Percentiles rank a stretch among this genome's conserved stretches.
phyloP scores from a whole-genome alignment of 192 early-diverging fungal genomes.

The Spizellomyces sp. region DNA sequence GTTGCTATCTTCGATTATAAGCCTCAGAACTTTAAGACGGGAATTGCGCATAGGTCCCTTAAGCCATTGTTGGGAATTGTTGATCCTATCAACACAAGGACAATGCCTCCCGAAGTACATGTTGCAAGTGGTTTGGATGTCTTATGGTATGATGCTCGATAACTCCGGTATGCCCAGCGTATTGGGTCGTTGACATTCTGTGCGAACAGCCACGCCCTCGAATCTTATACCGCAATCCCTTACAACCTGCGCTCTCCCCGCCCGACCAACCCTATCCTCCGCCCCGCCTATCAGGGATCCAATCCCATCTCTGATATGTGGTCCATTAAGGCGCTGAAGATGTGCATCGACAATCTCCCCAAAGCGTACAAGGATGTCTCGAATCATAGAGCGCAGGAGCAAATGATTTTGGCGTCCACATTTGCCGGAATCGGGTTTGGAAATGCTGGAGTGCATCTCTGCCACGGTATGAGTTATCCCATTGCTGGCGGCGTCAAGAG shows the following conservation, averaged over 20 bases:
- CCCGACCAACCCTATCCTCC: constrained; percentile 76
- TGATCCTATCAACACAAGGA: constrained; percentile 84
- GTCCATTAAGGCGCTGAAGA: constrained; percentile 75
- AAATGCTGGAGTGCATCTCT: constrained; percentile 88
- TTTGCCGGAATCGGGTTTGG: constrained; percentile 91
- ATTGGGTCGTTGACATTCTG: too few species aligned
- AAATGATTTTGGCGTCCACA: constrained; percentile 87
- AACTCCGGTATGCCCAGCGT: background rate
- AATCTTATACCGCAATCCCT: constrained; percentile 90
- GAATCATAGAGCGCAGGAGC: constrained; percentile 71
- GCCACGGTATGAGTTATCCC: constrained; percentile 82
- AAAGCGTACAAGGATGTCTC: constrained; percentile 66
- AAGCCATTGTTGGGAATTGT: constrained; percentile 86
- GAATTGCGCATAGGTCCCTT: constrained; percentile 81
- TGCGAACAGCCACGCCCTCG: constrained; percentile 72
- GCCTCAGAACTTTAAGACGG: constrained; percentile 82
- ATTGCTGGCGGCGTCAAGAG: constrained; percentile 83
- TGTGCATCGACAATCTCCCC: constrained; percentile 80
- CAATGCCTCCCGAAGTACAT: constrained; percentile 85
- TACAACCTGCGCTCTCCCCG: constrained; percentile 76
- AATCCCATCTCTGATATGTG: constrained; percentile 94
- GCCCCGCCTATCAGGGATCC: constrained; percentile 90
- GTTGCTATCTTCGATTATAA: constrained; percentile 92
- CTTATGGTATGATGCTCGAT: constrained; percentile 50
- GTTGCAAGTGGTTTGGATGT: constrained; percentile 87